A percentile compares a stretch with the other conserved stretches of the same genome.
phyloP scores from a whole-genome alignment of 441 rosid genomes.

The Populus hybrid region DNA sequence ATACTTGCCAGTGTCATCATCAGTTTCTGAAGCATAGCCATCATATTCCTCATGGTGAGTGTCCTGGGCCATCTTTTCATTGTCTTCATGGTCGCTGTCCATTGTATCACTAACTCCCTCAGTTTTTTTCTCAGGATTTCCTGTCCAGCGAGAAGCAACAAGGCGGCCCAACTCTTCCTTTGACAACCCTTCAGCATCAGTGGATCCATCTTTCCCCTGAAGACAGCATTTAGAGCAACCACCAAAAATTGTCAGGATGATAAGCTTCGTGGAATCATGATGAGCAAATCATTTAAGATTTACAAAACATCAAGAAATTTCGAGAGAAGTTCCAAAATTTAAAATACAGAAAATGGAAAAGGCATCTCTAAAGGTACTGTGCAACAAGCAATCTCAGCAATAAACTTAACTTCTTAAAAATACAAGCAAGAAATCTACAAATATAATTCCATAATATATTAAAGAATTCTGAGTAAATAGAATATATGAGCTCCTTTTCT shows the following conservation, averaged over 20 bases:
- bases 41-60: constrained; percentile 51
- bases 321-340: background rate
- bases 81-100: constrained; percentile 38
- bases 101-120: constrained; percentile 31
- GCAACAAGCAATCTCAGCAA: background rate
- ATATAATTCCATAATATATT: background rate
- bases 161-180: constrained; percentile 94
- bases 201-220: constrained; percentile 49
- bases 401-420: background rate
- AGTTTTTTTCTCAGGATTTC: constrained; percentile 52
- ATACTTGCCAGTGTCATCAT: constrained; percentile 53
- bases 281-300: constrained; percentile 3
- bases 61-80: constrained; percentile 41
- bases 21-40: constrained; percentile 73
- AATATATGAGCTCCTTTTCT: background rate
- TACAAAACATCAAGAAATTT: background rate
- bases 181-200: constrained; percentile 65
- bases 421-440: background rate
- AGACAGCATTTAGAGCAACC: constrained; percentile 19
- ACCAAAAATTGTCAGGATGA: constrained; percentile 4
- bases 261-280: constrained; percentile 6
- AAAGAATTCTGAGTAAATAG: background rate
- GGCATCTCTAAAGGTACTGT: background rate
- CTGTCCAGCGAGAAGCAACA: constrained; percentile 98
- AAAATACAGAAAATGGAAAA: background rate